phyloP scores from a whole-genome alignment of 1,139 yeast genomes.

The Hansenula sp. region DNA sequence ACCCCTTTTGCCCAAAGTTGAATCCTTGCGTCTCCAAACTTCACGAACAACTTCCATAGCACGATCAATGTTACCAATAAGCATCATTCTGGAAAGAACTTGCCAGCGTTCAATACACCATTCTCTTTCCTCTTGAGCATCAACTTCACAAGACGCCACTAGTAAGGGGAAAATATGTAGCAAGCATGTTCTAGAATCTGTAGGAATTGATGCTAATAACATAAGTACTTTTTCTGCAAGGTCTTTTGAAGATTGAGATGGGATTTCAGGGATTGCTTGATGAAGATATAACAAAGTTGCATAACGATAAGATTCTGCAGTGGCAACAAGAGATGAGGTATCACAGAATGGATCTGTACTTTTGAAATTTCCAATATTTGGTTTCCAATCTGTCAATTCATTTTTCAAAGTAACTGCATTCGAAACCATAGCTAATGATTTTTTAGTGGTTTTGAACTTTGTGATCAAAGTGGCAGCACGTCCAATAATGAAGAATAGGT shows the following conservation, averaged over 20 bases:
- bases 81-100: constrained; percentile 46
- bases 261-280: constrained; percentile 69
- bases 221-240: constrained; percentile 58
- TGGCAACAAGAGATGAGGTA: constrained; percentile 55
- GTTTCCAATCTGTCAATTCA: constrained; percentile 53
- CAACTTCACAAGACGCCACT: constrained; percentile 63
- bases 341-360: constrained; percentile 48
- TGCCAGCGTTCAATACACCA: constrained; percentile 64
- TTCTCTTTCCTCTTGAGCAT: constrained; percentile 51
- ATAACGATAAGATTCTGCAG: constrained; percentile 66
- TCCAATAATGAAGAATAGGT: constrained; percentile 59
- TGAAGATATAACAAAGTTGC: constrained; percentile 57
- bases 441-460: constrained; percentile 40
- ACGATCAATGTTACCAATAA: constrained; percentile 64
- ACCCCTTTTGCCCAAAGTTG: constrained; percentile 8
- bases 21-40: constrained; percentile 63
- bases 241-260: constrained; percentile 49
- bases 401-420: constrained; percentile 51
- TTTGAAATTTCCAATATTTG: constrained; percentile 37
- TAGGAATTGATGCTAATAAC: constrained; percentile 59
- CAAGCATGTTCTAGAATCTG: constrained; percentile 51
- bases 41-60: constrained; percentile 68
- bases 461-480: constrained; percentile 55
- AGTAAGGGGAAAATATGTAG: constrained; percentile 63
- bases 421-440: constrained; percentile 46